Base-by-base conservation (phyloP, 1,284 basidiomycete genomes). In the Lentinus polychrous region DNA sequence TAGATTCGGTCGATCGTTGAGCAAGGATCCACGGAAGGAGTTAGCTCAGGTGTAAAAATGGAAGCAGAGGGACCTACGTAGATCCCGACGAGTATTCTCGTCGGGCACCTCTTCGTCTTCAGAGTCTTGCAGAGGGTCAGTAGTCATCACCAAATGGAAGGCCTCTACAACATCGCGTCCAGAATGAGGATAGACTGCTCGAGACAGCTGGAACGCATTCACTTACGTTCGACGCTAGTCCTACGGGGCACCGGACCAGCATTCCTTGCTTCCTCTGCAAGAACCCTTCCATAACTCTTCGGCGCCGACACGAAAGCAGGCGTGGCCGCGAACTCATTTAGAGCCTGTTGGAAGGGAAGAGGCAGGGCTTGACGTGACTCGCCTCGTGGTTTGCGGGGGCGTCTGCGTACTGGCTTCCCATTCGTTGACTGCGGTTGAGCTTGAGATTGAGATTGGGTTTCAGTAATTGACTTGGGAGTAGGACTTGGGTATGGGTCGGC, bases 71-170 rank as follows among this genome's bases (percentile, higher is more conserved):
- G 14, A 47, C 52, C 46, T 24, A 52, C 52, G 20, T 8, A 54
- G 45, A 43, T 82, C 80, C 36, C 69, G 61, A 35, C 75, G 72
- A 17, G 71, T 68, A 52, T 74, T 60, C 59, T 80, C 76, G 58
- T 87, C 82, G 49, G 63, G 66, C 23, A 62, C 59, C 55, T 78
- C 75, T 53, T 82, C 77, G 37, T 79, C 77, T 55, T 83, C 81
- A 18, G 75, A 80, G 55, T 78, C 78, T 39, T 69, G 57, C 31
- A 79, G 63, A 15, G 77, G 72, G 55, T 78, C 78, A 45, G 70
- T 73, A 39, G 68, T 74, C 45, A 67, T 72, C 49, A 78, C 67
- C 42, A 73, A 67, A 55, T 80, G 72, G 75, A 75, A 83, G 14
- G 76, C 75, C 57, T 83, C 81, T 84, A 58, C 23, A 54, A n/a